Evolutionary conservation across 805 yeast species (phyloP), one percentile per base, ranked within the genome.

Genomic region (Saccharomycopsis fermentans): DNA sequence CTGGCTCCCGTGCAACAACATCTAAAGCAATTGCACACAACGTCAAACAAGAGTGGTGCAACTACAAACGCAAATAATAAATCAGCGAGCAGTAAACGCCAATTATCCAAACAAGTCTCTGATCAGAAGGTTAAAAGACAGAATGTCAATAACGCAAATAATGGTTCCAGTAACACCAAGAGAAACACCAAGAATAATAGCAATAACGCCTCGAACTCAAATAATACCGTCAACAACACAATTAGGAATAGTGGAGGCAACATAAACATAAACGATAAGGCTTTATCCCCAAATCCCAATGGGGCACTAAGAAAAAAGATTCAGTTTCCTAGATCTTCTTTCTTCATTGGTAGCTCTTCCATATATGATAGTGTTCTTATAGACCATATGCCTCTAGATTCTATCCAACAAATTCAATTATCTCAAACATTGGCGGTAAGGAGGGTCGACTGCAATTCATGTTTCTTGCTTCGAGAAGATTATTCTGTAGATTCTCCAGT

Each of bases 321-420:
- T 21, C 97, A 90, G 68, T 89, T 84, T 65, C 97, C 98, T 1
- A 74, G 97, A 59, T 90, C 96, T 0, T 86, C 96, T 19, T 89
- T 89, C 66, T 87, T 83, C 65, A 84, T 91, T 21, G 97, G 98
- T 0, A 84, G 96, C 1, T 87, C 96, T 0, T 90, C 97, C 17
- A 77, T 87, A 32, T 89, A 84, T 68, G 98, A 92, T 68, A 75
- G 81, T 27, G 77, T 81, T 14, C 75, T 92, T 27, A 74, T 92
- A 21, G 84, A 86, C 60, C 73, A 79, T 47, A 81, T 89, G 37
- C 79, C 77, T 34, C 69, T 84, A 32, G 86, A 83, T 69, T 85
- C 84, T 63, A 81, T 86, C 52, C 96, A 87, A 66, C 97, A 90
- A 68, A 85, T 90, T 19, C 87, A 84, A 66, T 71, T 92, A 54